Conservation (phyloP, 306 rosid genomes). For the Coriaria nepalensis region DNA sequence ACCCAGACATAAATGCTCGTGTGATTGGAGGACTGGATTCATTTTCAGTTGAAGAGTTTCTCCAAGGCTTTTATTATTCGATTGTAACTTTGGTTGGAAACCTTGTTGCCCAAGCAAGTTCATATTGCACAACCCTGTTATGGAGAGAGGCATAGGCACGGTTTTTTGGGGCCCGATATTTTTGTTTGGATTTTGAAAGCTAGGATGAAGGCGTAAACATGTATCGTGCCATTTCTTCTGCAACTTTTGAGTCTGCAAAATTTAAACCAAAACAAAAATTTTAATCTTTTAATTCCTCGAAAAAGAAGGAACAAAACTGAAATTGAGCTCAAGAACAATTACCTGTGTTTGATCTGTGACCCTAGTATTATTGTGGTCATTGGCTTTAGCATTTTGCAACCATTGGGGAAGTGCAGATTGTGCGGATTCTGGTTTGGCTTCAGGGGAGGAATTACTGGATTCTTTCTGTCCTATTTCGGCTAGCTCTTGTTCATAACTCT, state of each 20-base stretch:
- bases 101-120: conserved; percentile 40
- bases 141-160: conserved; percentile 36
- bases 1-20: conserved; percentile 16
- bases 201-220: conserved; percentile 64
- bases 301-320: neutral
- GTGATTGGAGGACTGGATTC: conserved; percentile 27
- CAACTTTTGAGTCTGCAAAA: conserved; percentile 35
- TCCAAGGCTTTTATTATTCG: conserved; percentile 52
- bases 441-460: conserved; percentile 41
- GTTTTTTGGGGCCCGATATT: conserved; percentile 39
- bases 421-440: conserved; percentile 33
- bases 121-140: conserved; percentile 38
- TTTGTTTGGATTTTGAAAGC: conserved; percentile 45
- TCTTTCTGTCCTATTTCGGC: conserved; percentile 41
- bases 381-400: conserved; percentile 64
- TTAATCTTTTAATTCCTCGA: neutral
- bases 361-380: conserved; percentile 34
- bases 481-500: conserved; percentile 44
- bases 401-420: conserved; percentile 61
- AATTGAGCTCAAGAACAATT: conserved; percentile 9
- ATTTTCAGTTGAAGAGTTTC: conserved; percentile 46
- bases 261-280: too few species aligned
- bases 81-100: conserved; percentile 46
- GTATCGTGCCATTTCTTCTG: conserved; percentile 73
- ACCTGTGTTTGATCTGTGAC: conserved; percentile 18